These are phyloP conservation scores for Leccinum sublutescens DNA, from an alignment of 768 basidiomycete genomes.

Conservation along the genomic window DNA sequence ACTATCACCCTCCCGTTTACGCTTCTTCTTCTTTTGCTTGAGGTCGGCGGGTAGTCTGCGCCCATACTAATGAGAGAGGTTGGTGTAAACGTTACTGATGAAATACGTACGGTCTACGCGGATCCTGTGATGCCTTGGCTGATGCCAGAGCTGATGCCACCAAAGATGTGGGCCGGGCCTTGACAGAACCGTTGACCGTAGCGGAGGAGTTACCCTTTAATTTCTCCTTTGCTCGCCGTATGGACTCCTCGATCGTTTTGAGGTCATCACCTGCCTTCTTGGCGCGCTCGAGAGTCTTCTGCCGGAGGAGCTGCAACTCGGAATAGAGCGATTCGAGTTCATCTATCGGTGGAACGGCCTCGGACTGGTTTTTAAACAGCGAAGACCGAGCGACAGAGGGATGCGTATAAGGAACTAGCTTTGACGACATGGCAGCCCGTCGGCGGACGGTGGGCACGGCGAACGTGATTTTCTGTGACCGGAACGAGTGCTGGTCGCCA, in stretches of 20 bases:
- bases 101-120: slow-evolving; percentile 55
- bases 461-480: slow-evolving; percentile 2
- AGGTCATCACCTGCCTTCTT: slow-evolving; percentile 78
- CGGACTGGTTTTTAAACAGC: slow-evolving; percentile 62
- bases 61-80: not conserved
- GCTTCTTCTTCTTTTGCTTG: slow-evolving; percentile 84
- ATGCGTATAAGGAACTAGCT: slow-evolving; percentile 48
- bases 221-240: slow-evolving; percentile 74
- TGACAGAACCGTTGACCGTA: slow-evolving; percentile 37
- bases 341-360: slow-evolving; percentile 65
- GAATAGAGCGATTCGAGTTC: slow-evolving; percentile 65
- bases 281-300: slow-evolving; percentile 56
- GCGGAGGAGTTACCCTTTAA: slow-evolving; percentile 56
- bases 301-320: slow-evolving; percentile 56
- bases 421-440: slow-evolving; percentile 54
- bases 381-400: slow-evolving; percentile 54
- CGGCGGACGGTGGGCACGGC: not conserved
- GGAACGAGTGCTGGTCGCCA: slow-evolving; percentile 13
- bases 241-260: slow-evolving; percentile 70
- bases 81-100: slow-evolving; percentile 17
- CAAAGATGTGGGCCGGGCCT: slow-evolving; percentile 48
- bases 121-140: slow-evolving; percentile 55
- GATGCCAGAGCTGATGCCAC: slow-evolving; percentile 47
- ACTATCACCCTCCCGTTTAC: slow-evolving; percentile 77
- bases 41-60: slow-evolving; percentile 45